Conservation (phyloP, 2,329 filamentous ascomycete genomes). For the Trichoderma semiorbis region DNA sequence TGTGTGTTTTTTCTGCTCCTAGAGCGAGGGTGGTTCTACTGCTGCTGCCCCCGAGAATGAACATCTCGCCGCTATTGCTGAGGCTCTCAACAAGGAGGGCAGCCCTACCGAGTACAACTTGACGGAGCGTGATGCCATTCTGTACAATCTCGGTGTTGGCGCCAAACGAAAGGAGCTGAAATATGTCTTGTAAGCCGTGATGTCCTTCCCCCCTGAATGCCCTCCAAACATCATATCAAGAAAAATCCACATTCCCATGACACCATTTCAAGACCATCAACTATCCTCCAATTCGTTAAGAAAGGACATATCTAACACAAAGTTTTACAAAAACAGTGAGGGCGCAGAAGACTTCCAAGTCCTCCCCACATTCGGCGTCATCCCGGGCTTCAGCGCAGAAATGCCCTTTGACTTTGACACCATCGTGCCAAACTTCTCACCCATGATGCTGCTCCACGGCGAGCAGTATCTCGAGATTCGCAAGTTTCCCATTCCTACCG, state of each 20-base stretch:
- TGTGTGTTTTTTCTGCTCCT: slow-evolving; percentile 21
- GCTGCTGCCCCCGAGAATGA: slow-evolving; percentile 44
- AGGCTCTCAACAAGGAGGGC: slow-evolving; percentile 68
- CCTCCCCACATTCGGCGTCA: slow-evolving; percentile 90
- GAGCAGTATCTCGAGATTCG: slow-evolving; percentile 97
- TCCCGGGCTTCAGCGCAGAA: slow-evolving; percentile 86
- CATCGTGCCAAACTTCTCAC: slow-evolving; percentile 91
- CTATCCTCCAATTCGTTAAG: background rate
- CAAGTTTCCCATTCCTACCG: slow-evolving; percentile 87
- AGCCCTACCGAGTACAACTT: slow-evolving; percentile 74
- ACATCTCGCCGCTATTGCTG: slow-evolving; percentile 71
- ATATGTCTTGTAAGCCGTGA: slow-evolving; percentile 64
- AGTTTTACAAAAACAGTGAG: slow-evolving; percentile 50
- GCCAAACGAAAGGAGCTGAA: slow-evolving; percentile 86
- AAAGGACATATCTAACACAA: slow-evolving; percentile 9
- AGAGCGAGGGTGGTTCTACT: slow-evolving; percentile 19
- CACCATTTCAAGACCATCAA: background rate
- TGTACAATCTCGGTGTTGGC: slow-evolving; percentile 94
- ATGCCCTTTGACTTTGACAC: slow-evolving; percentile 76
- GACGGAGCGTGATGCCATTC: slow-evolving; percentile 81
- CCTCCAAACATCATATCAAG: background rate
- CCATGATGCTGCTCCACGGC: slow-evolving; percentile 98
- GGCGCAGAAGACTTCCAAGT: slow-evolving; percentile 89
- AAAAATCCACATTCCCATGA: no score
- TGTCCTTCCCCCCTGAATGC: no score